A percentile compares a stretch with the other conserved stretches of the same genome.
phyloP scores from a whole-genome alignment of 2,329 filamentous ascomycete species.

The Fusarium burgessii region DNA sequence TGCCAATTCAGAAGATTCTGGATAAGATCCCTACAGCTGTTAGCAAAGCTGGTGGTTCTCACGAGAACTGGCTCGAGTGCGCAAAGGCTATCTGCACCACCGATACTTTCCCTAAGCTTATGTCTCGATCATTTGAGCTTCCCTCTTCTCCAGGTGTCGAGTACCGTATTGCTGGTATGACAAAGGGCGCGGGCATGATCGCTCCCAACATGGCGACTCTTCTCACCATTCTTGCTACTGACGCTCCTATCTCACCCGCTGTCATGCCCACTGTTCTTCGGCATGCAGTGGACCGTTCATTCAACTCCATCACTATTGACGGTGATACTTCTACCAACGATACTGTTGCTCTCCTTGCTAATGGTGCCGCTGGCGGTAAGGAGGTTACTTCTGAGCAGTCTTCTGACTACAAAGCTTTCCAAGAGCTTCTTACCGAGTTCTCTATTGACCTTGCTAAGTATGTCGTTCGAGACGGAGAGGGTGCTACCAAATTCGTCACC shows the following conservation, averaged over 20 bases:
- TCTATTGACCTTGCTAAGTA: slow-evolving; percentile 88
- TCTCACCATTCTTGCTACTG: slow-evolving; percentile 90
- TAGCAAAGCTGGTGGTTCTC: slow-evolving; percentile 75
- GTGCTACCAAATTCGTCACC: slow-evolving; percentile 97
- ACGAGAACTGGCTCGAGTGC: slow-evolving; percentile 87
- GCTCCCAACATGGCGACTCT: slow-evolving; percentile 99
- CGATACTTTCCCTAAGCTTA: slow-evolving; percentile 96
- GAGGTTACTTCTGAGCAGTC: slow-evolving; percentile 67
- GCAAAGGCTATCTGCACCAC: slow-evolving; percentile 97
- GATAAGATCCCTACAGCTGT: slow-evolving; percentile 83
- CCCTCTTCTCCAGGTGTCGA: slow-evolving; percentile 80
- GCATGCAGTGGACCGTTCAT: slow-evolving; percentile 82
- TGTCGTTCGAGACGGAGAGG: slow-evolving; percentile 95
- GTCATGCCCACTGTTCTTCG: slow-evolving; percentile 78
- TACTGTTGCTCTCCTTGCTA: slow-evolving; percentile 93
- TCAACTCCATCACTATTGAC: slow-evolving; percentile 97
- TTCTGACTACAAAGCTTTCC: slow-evolving; percentile 77
- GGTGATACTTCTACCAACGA: slow-evolving; percentile 98
- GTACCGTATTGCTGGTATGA: slow-evolving; percentile 93
- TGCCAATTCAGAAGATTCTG: slow-evolving; percentile 92
- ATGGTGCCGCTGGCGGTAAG: slow-evolving; percentile 85
- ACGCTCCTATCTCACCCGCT: slow-evolving; percentile 79
- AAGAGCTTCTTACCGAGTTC: slow-evolving; percentile 78
- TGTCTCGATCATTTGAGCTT: slow-evolving; percentile 85
- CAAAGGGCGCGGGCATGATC: slow-evolving; percentile 99